phyloP scores from a whole-genome alignment of 1,284 basidiomycete species.

The Cystobasidium pallidum region DNA sequence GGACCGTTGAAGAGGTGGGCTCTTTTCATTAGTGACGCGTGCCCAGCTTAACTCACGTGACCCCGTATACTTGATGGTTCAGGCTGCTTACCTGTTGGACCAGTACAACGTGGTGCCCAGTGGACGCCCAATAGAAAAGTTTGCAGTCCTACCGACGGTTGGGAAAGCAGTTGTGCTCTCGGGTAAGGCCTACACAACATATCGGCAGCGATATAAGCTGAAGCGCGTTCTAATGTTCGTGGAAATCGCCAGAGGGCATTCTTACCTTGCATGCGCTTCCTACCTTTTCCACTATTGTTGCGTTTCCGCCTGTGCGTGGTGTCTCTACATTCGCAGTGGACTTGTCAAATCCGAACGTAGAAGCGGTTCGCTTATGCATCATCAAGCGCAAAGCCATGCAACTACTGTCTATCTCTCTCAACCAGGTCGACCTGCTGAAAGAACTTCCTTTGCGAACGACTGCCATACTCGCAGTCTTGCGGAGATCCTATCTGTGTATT shows the following conservation, averaged over 20 bases:
- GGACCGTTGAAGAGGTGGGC: constrained; percentile 29
- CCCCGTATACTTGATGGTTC: not conserved
- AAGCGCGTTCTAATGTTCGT: not conserved
- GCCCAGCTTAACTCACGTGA: not conserved
- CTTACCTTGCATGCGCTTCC: constrained; percentile 79
- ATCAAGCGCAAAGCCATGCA: constrained; percentile 72
- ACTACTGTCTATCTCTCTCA: constrained; percentile 66
- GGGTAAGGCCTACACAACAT: constrained; percentile 32
- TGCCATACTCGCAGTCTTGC: constrained; percentile 67
- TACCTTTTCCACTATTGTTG: constrained; percentile 70
- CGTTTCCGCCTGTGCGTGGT: constrained; percentile 75
- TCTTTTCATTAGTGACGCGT: not conserved
- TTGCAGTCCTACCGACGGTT: constrained; percentile 45
- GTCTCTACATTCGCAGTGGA: constrained; percentile 78
- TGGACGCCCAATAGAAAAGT: constrained; percentile 43
- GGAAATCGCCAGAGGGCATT: constrained; percentile 64
- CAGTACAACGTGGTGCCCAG: constrained; percentile 13
- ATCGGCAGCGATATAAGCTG: not conserved
- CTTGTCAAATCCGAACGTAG: constrained; percentile 62
- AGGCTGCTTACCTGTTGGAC: constrained; percentile 24
- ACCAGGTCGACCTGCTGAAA: constrained; percentile 68
- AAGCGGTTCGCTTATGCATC: constrained; percentile 74
- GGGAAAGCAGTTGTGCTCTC: constrained; percentile 49
- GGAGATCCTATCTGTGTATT: constrained; percentile 70
- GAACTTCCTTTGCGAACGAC: constrained; percentile 76